Evolutionary conservation across 1,284 basidiomycete genomes (phyloP), one percentile per base, ranked within the genome.

Genomic region (Marasmius tenuissimus): DNA sequence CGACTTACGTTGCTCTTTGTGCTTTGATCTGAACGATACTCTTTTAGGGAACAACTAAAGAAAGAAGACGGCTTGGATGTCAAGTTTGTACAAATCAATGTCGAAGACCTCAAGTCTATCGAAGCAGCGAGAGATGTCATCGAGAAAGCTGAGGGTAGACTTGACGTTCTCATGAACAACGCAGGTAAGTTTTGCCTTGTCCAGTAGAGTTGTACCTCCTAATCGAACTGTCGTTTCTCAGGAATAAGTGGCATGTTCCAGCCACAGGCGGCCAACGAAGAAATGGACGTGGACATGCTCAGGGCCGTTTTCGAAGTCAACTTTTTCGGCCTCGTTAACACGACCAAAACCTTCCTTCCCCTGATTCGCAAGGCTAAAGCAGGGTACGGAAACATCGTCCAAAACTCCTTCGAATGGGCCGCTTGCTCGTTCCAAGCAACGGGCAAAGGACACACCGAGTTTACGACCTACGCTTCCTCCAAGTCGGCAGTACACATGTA

Each of bases 81-180:
- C 45, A 74, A 75, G 50, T 71, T 71, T 47, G 69, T 75, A 18
- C 72, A 70, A 51, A 69, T 78, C 20, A 75, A 78, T 60, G 61
- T 77, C n/a, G 78, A 75, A 6, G 72, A 78, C 48, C 20, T 69
- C 47, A 68, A 68, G 4, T 74, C 76, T 4, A 71, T 81, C 49
- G 60, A 69, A 48, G 68, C 75, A 45, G 75, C 78, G 18, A 72
- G 71, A 52, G 70, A 72, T 1, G 56, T 67, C 33, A 78, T 82
- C 48, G 72, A 78, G 61, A 72, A 76, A 27, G 75, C 69, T 0
- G 76, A 81, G 59, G 81, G 81, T 0, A 73, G 70, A 9, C 68
- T 84, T 39, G 78, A 84, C 65, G 76, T 81, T 11, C 71, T 84
- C 22, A 78, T 84, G 40, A 82, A 83, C 69, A 83, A 83, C 61